Evolutionary conservation across 345 rosid species (phyloP).

Genomic region (Cardamine chenopodiifolia): DNA sequence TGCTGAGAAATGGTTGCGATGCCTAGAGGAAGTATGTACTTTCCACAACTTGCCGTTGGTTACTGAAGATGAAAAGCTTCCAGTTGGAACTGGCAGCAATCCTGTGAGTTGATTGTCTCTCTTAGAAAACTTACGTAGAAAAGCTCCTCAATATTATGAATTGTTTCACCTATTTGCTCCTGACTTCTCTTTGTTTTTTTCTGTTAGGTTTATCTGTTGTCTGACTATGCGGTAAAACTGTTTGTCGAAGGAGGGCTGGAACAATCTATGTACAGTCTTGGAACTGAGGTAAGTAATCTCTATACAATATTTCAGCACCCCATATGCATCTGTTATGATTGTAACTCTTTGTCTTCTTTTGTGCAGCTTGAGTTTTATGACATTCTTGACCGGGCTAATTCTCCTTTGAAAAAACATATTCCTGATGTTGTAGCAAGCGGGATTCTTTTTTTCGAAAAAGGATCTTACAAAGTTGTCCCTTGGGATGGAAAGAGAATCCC

Average conservation of each 20-base stretch:
- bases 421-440: conserved; percentile 87
- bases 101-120: conserved; percentile 65
- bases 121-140: conserved; percentile 1
- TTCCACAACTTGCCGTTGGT: conserved; percentile 69
- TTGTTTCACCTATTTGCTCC: conserved; percentile 2
- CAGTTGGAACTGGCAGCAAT: conserved; percentile 95
- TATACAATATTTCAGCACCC: not conserved
- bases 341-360: conserved; percentile 33
- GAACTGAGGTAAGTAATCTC: conserved; percentile 69
- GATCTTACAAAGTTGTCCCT: conserved; percentile 59
- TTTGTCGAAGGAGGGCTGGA: conserved; percentile 87
- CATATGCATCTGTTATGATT: conserved; percentile 31
- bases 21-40: conserved; percentile 64
- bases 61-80: conserved; percentile 76
- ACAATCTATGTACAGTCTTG: conserved; percentile 74
- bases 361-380: conserved; percentile 87
- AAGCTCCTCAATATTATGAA: not conserved
- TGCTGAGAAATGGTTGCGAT: conserved; percentile 88
- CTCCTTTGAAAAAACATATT: conserved; percentile 63
- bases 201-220: conserved; percentile 77
- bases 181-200: conserved; percentile 34
- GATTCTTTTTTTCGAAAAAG: conserved; percentile 68
- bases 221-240: conserved; percentile 72
- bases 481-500: conserved; percentile 96
- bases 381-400: conserved; percentile 49